These are phyloP conservation scores for Globisporangium carolinianum DNA, from an alignment of 352 stramenopile species.

Conservation along the genomic window DNA sequence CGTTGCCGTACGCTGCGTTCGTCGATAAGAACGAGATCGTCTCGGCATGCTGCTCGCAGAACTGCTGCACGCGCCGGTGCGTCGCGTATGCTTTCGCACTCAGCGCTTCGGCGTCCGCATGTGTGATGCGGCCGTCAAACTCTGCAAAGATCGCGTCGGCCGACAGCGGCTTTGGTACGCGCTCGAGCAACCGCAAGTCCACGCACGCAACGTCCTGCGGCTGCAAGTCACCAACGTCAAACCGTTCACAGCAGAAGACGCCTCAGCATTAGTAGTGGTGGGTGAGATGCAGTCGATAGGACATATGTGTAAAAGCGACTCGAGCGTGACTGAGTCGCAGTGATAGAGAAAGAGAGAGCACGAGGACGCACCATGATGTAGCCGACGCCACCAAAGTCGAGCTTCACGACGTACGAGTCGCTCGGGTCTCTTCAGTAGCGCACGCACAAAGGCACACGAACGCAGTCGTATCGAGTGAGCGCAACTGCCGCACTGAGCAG, in stretches of 20 bases:
- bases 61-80: constrained; percentile 45
- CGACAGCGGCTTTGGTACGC: constrained; percentile 62
- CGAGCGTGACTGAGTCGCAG: too few species aligned
- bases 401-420: constrained; percentile 33
- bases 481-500: neutral
- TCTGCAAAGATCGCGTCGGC: constrained; percentile 55
- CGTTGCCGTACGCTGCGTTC: constrained; percentile 56
- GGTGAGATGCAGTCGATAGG: too few species aligned
- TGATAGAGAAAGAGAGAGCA: neutral
- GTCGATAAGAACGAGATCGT: constrained; percentile 73
- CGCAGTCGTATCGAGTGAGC: neutral
- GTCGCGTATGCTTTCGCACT: constrained; percentile 41
- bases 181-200: constrained; percentile 56
- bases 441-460: neutral
- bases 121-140: constrained; percentile 60
- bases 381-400: constrained; percentile 34
- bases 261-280: too few species aligned
- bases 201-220: constrained; percentile 44
- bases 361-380: constrained; percentile 24
- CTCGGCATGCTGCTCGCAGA: constrained; percentile 67
- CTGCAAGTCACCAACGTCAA: constrained; percentile 14
- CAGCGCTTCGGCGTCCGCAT: constrained; percentile 47
- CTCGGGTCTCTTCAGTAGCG: constrained; percentile 11
- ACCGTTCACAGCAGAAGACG: too few species aligned
- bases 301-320: too few species aligned